These are phyloP conservation scores for Globisporangium sylvaticum DNA, from an alignment of 352 stramenopile species.

Conservation along the genomic window DNA sequence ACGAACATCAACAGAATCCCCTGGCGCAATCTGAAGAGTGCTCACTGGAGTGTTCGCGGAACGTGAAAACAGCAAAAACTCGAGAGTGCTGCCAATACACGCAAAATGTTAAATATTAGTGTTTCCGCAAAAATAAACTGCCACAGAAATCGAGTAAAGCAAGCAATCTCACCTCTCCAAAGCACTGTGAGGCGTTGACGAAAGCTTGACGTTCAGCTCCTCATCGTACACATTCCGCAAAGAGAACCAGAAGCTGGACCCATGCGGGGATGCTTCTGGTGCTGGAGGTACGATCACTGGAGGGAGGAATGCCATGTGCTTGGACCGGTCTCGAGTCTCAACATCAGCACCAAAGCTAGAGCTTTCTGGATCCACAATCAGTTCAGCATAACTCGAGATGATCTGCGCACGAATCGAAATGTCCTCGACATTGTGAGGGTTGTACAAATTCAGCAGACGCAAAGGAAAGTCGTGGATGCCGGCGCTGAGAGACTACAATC, in stretches of 20 bases:
- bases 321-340: conserved; percentile 14
- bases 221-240: conserved; percentile 86
- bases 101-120: conserved; percentile 10
- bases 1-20: conserved; percentile 80
- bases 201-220: conserved; percentile 68
- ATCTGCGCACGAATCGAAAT: conserved; percentile 63
- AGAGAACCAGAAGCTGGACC: conserved; percentile 81
- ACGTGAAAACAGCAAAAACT: conserved; percentile 72
- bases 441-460: conserved; percentile 71
- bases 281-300: conserved; percentile 66
- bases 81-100: conserved; percentile 43
- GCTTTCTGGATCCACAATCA: conserved; percentile 76
- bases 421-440: conserved; percentile 76
- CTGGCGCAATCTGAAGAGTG: conserved; percentile 58
- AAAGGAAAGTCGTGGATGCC: conserved; percentile 59
- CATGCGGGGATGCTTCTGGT: conserved; percentile 42
- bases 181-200: conserved; percentile 32
- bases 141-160: neutral
- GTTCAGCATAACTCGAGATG: conserved; percentile 81
- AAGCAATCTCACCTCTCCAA: conserved; percentile 38
- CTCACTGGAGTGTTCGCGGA: conserved; percentile 79
- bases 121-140: neutral
- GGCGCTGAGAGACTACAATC: conserved; percentile 23
- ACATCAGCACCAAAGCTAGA: conserved; percentile 34
- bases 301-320: conserved; percentile 65